phyloP scores from a whole-genome alignment of 2,329 filamentous ascomycete genomes.

The Pseudocercospora vitis region DNA sequence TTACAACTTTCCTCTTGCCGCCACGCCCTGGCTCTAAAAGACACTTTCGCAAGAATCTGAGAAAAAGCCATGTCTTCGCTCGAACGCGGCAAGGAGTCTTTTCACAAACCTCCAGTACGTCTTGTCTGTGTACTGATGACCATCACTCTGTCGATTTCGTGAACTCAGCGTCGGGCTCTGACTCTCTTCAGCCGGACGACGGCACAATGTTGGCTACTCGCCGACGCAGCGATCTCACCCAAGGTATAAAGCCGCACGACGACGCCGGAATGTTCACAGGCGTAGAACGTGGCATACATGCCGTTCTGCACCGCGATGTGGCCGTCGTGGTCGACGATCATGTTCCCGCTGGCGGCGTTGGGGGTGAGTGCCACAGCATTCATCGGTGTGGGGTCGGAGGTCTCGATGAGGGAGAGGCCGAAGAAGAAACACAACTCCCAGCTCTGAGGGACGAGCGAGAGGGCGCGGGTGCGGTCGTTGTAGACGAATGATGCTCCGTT shows the following conservation, averaged over 20 bases:
- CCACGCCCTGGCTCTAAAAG: background rate
- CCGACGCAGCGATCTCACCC: background rate
- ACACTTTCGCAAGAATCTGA: background rate
- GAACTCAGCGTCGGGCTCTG: too few species aligned
- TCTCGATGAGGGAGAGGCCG: conserved; percentile 4
- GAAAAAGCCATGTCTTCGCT: background rate
- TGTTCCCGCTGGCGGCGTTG: background rate
- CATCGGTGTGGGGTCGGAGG: background rate
- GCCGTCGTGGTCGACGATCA: background rate
- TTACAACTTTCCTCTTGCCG: background rate
- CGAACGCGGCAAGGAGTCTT: background rate
- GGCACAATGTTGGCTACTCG: background rate
- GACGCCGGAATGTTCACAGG: background rate
- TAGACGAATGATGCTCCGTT: background rate
- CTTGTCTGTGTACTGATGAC: background rate
- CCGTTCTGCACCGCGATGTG: background rate
- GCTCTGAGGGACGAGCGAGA: background rate
- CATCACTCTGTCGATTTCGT: background rate
- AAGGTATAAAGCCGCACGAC: conserved; percentile 3
- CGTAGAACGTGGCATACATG: background rate
- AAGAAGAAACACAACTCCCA: background rate
- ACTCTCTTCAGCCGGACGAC: background rate
- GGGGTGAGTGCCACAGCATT: background rate
- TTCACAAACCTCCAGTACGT: background rate
- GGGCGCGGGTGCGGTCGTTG: background rate